Evolutionary conservation across 2,329 filamentous ascomycete genomes (phyloP), one percentile per base, ranked within the genome.

Genomic region (Fusarium incarnatum): DNA sequence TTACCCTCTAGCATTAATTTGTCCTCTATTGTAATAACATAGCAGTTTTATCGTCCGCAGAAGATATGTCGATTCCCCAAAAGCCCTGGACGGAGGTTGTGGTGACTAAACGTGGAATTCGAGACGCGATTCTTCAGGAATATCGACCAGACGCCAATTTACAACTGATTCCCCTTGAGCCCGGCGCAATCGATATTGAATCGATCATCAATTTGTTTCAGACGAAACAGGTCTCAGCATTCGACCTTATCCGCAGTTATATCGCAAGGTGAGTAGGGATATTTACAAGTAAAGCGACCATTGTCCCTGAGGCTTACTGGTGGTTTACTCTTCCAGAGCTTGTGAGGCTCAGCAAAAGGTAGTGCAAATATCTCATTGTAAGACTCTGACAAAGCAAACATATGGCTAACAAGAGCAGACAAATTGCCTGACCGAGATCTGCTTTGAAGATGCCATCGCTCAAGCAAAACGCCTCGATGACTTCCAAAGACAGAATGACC

Each of bases 311-410:
- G 28, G 28, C 28, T 30, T 13, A 30, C 28, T 30, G 12, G 28
- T 7, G 5, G 28, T 30, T 30, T 7, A 30, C 7, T 30, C 12
- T 30, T 13, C 2, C 12, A 30, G 28, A 13, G n/a, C 54, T 1
- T 40, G 30, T 11, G 5, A 56, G 11, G 54, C 23, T 3, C 30
- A 50, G 5, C 23, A 48, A 13, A 25, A 37, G 42, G 53, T 56
- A 56, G 5, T 0, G 3, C 15, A 13, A 4, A 0, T 11, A 20
- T 8, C 9, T 3, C 4, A 13, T 27, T 27, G 16, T 5, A 2
- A 9, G 18, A 8, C 44, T 27, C 0, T 8, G 1, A 15, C 0
- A 15, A 4, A 12, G 1, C 16, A 4, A 46, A 12, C 3, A n/a
- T 5, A 12, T 13, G 13, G 12, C 23, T 27, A 9, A 46, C 12